phyloP scores from a whole-genome alignment of 345 rosid genomes.

The Acer negundo region DNA sequence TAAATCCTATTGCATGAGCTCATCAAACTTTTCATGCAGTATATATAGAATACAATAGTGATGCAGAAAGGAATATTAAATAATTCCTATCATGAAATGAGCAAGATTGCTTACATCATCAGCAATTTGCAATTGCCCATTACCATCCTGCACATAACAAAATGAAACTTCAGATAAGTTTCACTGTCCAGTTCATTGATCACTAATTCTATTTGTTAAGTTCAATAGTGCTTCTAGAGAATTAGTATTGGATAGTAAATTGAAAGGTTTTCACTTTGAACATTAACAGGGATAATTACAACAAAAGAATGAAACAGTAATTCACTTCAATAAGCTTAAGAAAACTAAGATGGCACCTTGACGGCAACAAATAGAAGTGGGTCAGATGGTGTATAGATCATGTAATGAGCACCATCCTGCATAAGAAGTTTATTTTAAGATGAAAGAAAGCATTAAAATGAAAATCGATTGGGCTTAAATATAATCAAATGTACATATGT shows the following conservation, averaged over 20 bases:
- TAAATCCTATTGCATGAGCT: background rate
- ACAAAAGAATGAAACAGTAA: constrained; percentile 7
- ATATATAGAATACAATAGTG: background rate
- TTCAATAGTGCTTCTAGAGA: background rate
- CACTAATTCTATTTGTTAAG: constrained; percentile 15
- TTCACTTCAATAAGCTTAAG: background rate
- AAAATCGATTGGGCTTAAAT: background rate
- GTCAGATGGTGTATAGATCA: constrained; percentile 81
- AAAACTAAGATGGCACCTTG: constrained; percentile 50
- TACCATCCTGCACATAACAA: constrained; percentile 63
- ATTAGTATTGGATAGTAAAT: background rate
- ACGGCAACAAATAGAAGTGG: constrained; percentile 89
- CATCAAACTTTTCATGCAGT: background rate
- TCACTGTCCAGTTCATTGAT: background rate
- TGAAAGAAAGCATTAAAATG: constrained; percentile 2
- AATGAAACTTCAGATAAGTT: constrained; percentile 22
- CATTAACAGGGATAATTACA: background rate
- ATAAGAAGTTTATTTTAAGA: constrained; percentile 15
- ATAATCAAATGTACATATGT: background rate
- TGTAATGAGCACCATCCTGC: constrained; percentile 95
- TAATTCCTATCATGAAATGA: background rate
- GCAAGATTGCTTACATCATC: constrained; percentile 73
- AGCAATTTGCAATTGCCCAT: constrained; percentile 78
- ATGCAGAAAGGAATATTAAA: constrained; percentile 6
- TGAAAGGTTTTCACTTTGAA: background rate